phyloP scores from a whole-genome alignment of 169 alveolate genomes.

The Blepharisma undulans region DNA sequence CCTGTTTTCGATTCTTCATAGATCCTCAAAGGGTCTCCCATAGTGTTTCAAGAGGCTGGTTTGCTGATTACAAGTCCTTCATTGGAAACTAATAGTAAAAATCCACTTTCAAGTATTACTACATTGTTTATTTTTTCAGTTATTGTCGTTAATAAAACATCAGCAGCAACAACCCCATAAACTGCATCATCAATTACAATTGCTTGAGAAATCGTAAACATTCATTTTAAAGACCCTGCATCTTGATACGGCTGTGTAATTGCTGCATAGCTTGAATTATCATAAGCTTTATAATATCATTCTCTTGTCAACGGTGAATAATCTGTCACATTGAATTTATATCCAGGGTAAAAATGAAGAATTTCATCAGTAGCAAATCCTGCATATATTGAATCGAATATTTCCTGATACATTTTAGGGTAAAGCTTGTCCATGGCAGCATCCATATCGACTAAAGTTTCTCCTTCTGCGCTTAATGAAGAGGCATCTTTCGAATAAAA shows the following conservation, averaged over 20 bases:
- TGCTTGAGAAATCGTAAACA: constrained; percentile 9
- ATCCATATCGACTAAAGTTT: neutral
- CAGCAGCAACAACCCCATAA: neutral
- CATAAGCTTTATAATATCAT: constrained; percentile 26
- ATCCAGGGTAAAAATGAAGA: constrained; percentile 3
- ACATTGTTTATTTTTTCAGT: neutral
- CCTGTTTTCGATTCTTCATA: constrained; percentile 11
- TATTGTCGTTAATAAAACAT: neutral
- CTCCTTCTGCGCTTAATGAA: neutral
- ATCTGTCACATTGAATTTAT: neutral
- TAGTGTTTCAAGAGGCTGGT: neutral
- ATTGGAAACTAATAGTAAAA: neutral
- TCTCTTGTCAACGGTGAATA: constrained; percentile 34
- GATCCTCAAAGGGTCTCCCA: neutral
- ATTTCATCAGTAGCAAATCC: constrained; percentile 33
- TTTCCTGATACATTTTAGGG: neutral
- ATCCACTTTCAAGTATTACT: neutral
- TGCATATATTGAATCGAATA: neutral
- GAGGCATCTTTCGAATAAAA: neutral
- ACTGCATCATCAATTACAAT: neutral
- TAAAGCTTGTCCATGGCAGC: neutral
- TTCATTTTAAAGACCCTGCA: neutral
- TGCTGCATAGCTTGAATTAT: neutral
- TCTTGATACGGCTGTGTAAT: constrained; percentile 35
- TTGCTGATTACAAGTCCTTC: neutral